Conservation (phyloP, 352 stramenopile species). For the Globisporangium nodosum region DNA sequence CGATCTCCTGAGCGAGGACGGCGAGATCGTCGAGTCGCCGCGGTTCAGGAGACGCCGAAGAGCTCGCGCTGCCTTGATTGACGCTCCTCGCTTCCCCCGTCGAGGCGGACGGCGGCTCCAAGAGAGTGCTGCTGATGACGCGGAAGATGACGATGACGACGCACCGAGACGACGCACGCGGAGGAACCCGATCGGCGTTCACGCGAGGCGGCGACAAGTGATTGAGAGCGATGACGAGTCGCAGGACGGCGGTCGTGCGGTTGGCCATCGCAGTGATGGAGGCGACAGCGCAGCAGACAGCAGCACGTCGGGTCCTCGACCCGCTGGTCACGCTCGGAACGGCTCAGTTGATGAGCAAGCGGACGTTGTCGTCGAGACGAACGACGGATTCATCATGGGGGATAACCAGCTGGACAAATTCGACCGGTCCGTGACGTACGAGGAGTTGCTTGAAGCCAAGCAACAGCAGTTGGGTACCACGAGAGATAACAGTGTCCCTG, state of each 20-base stretch:
- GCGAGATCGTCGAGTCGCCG: constrained; percentile 21
- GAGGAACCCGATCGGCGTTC: neutral
- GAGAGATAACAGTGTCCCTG: constrained; percentile 15
- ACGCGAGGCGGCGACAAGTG: constrained; percentile 2
- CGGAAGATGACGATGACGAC: constrained; percentile 7
- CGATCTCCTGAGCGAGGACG: constrained; percentile 41
- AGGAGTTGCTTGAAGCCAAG: constrained; percentile 55
- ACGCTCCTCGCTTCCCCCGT: constrained; percentile 20
- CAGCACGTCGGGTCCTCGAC: constrained; percentile 4
- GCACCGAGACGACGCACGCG: constrained; percentile 12
- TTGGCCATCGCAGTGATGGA: neutral
- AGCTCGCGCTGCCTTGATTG: constrained; percentile 14
- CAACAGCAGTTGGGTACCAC: constrained; percentile 26
- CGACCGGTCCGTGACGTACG: constrained; percentile 57
- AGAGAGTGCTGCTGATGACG: constrained; percentile 2
- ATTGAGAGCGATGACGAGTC: constrained; percentile 14
- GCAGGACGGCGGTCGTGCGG: neutral
- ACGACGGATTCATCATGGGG: constrained; percentile 77
- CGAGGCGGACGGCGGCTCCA: constrained; percentile 33
- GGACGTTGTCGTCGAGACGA: constrained; percentile 73
- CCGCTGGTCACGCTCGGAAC: neutral
- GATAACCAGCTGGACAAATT: constrained; percentile 83
- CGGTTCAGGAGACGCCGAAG: constrained; percentile 32
- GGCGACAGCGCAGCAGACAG: constrained; percentile 14
- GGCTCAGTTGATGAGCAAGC: constrained; percentile 17